These are phyloP conservation scores for Melaleuca alternifolia DNA, from an alignment of 345 rosid genomes.

Conservation along the genomic window DNA sequence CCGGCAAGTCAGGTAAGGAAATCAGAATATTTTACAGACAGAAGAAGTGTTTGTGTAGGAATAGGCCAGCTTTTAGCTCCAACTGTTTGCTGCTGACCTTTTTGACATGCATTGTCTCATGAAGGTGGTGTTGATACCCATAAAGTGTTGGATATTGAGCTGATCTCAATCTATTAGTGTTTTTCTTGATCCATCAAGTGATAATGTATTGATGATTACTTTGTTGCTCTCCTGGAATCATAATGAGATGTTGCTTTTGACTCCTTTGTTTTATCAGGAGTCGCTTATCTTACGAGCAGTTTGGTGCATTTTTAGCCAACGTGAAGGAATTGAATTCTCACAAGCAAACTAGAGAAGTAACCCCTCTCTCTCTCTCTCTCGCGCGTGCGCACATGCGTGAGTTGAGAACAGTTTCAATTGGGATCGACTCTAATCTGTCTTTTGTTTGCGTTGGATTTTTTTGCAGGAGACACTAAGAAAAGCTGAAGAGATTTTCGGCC, in stretches of 20 bases:
- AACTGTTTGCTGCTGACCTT: neutral
- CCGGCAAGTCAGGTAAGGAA: constrained; percentile 82
- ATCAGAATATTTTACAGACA: neutral
- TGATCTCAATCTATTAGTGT: neutral
- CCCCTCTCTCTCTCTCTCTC: neutral
- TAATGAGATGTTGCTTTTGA: neutral
- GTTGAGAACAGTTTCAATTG: neutral
- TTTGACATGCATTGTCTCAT: neutral
- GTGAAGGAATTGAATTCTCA: constrained; percentile 92
- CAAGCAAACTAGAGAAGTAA: constrained; percentile 83
- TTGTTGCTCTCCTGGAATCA: neutral
- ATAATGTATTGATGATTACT: neutral
- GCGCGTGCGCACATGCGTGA: neutral
- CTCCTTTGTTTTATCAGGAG: constrained; percentile 27
- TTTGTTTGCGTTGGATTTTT: neutral
- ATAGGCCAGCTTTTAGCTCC: neutral
- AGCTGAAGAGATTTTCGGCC: constrained; percentile 77
- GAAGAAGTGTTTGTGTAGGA: neutral
- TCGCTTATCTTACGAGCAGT: constrained; percentile 80
- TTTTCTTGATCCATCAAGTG: neutral
- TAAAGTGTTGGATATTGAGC: neutral
- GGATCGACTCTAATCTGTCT: neutral
- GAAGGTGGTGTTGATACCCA: neutral
- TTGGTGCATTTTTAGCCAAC: constrained; percentile 83
- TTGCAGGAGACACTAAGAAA: constrained; percentile 75